Conservation (phyloP, 2,329 filamentous ascomycete genomes). For the Rutstroemia sp. region DNA sequence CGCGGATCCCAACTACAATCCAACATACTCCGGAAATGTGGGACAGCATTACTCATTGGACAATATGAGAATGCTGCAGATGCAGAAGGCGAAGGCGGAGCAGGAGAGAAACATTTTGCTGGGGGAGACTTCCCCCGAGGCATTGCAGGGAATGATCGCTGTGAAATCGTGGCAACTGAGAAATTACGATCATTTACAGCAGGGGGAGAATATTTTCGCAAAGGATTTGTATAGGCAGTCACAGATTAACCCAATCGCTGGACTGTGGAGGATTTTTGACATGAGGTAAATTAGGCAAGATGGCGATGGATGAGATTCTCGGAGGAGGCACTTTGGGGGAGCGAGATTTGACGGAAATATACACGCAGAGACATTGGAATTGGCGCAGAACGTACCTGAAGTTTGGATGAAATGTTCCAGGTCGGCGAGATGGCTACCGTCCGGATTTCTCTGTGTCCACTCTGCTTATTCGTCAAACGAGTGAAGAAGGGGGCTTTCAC, state of each 20-base stretch:
- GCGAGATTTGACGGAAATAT: no score
- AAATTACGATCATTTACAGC: conserved; percentile 10
- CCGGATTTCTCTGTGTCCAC: no score
- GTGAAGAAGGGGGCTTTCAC: no score
- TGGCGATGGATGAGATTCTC: not conserved
- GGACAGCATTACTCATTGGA: not conserved
- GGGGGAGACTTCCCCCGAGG: conserved; percentile 11
- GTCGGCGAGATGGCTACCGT: no score
- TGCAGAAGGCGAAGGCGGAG: not conserved
- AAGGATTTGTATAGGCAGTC: conserved; percentile 11
- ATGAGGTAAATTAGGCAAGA: not conserved
- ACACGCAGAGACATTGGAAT: no score
- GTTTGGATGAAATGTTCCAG: no score
- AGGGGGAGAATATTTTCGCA: conserved; percentile 14
- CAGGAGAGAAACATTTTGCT: conserved; percentile 12
- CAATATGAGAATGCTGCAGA: not conserved
- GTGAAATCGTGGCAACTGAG: conserved; percentile 12
- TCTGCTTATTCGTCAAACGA: no score
- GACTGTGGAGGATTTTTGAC: conserved; percentile 14
- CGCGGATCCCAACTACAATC: not conserved
- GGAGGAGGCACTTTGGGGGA: no score
- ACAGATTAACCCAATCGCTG: conserved; percentile 11
- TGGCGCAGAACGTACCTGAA: no score
- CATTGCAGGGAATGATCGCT: conserved; percentile 12
- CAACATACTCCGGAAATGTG: not conserved